Evolutionary conservation across 805 yeast species (phyloP).

Genomic region (Zygotorulaspora florentina): DNA sequence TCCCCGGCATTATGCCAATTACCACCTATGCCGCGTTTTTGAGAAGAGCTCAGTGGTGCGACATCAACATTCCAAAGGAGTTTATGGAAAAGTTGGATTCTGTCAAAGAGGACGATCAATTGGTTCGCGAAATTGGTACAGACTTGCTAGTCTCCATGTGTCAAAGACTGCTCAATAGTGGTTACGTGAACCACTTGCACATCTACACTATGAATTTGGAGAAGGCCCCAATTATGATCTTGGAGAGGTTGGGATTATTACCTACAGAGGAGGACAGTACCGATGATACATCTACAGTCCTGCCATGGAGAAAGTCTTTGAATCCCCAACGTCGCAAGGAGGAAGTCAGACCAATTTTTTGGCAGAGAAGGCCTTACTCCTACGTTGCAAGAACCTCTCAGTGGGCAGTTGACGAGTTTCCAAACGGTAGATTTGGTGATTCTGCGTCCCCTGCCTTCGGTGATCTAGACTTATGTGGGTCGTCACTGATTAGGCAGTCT

Average conservation of each 20-base stretch:
- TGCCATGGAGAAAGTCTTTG: constrained; percentile 92
- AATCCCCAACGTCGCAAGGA: constrained; percentile 77
- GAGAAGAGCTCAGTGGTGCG: constrained; percentile 94
- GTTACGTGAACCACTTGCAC: constrained; percentile 79
- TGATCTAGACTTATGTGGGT: constrained; percentile 76
- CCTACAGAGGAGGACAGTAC: constrained; percentile 36
- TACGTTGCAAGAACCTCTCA: constrained; percentile 84
- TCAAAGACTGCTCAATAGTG: constrained; percentile 59
- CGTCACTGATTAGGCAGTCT: constrained; percentile 76
- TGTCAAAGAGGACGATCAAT: constrained; percentile 83
- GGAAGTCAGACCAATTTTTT: constrained; percentile 87
- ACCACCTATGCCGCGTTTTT: constrained; percentile 90
- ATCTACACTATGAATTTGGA: constrained; percentile 98
- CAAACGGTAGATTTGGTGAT: constrained; percentile 99
- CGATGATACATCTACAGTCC: constrained; percentile 27
- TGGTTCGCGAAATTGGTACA: constrained; percentile 82
- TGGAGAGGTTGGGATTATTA: constrained; percentile 66
- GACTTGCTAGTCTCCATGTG: constrained; percentile 83
- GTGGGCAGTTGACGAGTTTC: constrained; percentile 87
- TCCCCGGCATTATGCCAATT: constrained; percentile 98
- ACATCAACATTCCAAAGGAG: constrained; percentile 69
- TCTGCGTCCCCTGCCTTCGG: constrained; percentile 97
- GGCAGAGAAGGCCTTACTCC: constrained; percentile 90
- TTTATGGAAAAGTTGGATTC: constrained; percentile 71
- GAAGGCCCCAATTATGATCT: constrained; percentile 80